phyloP scores from a whole-genome alignment of 148 eudicot genomes.

The Suaeda aralocaspica region DNA sequence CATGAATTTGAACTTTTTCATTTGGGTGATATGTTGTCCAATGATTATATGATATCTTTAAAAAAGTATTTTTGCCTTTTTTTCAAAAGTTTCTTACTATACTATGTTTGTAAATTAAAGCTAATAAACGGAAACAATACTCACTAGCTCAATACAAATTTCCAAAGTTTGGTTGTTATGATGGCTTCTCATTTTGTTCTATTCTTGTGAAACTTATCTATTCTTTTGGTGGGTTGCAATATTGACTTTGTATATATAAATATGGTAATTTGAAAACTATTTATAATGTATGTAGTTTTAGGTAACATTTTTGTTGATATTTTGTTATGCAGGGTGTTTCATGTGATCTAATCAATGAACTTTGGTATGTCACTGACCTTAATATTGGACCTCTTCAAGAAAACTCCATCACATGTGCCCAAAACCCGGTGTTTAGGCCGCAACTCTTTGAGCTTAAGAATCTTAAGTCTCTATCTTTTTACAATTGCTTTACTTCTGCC shows the following conservation, averaged over 20 bases:
- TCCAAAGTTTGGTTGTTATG: constrained; percentile 18
- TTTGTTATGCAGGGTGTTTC: constrained; percentile 71
- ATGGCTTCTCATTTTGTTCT: constrained; percentile 13
- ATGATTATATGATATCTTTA: constrained; percentile 17
- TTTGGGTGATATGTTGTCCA: constrained; percentile 9
- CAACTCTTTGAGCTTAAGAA: constrained; percentile 54
- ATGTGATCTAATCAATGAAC: constrained; percentile 74
- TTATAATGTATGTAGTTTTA: constrained; percentile 11
- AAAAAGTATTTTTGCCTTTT: neutral
- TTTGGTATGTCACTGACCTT: constrained; percentile 77
- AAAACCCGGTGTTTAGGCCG: constrained; percentile 48
- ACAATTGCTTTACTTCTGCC: constrained; percentile 53
- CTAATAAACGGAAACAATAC: no score
- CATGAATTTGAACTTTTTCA: constrained; percentile 6
- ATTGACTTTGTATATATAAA: constrained; percentile 17
- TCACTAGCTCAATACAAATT: constrained; percentile 24
- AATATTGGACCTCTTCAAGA: constrained; percentile 81
- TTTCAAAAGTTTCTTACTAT: constrained; percentile 14
- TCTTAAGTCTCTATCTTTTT: constrained; percentile 69
- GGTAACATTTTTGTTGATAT: constrained; percentile 18
- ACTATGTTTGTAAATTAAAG: constrained; percentile 6
- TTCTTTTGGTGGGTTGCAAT: constrained; percentile 11
- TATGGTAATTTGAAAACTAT: constrained; percentile 13
- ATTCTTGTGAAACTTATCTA: constrained; percentile 26
- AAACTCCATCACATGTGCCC: constrained; percentile 62